phyloP scores from a whole-genome alignment of 2,329 filamentous ascomycete species.

The Tolypocladium tropicale region DNA sequence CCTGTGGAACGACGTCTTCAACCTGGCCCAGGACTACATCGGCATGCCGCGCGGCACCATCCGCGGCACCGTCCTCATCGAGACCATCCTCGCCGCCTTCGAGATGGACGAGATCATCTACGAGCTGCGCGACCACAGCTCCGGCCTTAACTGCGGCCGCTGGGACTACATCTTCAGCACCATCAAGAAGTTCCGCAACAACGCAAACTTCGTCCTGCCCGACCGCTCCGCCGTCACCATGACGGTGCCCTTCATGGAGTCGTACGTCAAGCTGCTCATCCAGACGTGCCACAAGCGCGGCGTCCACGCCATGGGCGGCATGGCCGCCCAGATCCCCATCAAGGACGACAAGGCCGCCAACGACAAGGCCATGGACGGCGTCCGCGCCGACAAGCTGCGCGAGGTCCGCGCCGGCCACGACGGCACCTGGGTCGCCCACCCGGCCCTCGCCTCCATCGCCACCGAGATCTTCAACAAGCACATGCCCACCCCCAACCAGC shows the following conservation, averaged over 20 bases:
- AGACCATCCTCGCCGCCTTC: constrained; percentile 95
- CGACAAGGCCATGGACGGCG: constrained; percentile 85
- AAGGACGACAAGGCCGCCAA: constrained; percentile 89
- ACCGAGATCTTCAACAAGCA: constrained; percentile 92
- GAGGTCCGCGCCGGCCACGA: constrained; percentile 94
- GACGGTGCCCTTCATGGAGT: constrained; percentile 97
- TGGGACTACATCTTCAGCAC: constrained; percentile 99
- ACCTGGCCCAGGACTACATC: constrained; percentile 87
- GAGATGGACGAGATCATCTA: constrained; percentile 99
- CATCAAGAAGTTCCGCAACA: constrained; percentile 98
- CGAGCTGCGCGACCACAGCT: constrained; percentile 91
- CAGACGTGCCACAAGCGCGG: constrained; percentile 95
- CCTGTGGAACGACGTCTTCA: constrained; percentile 98
- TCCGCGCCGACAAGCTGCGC: constrained; percentile 90
- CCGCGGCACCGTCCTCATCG: constrained; percentile 88
- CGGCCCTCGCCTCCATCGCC: constrained; percentile 79
- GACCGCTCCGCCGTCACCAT: constrained; percentile 89
- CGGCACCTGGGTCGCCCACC: constrained; percentile 94
- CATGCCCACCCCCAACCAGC: constrained; percentile 98
- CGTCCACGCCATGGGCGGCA: constrained; percentile 98
- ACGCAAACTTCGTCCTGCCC: constrained; percentile 84
- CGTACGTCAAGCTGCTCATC: constrained; percentile 91
- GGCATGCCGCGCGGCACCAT: constrained; percentile 86
- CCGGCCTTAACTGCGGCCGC: constrained; percentile 93
- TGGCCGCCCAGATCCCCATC: constrained; percentile 98